Base-by-base conservation (phyloP, 2,329 filamentous ascomycete species). In the Sphaerostilbella broomeana region DNA sequence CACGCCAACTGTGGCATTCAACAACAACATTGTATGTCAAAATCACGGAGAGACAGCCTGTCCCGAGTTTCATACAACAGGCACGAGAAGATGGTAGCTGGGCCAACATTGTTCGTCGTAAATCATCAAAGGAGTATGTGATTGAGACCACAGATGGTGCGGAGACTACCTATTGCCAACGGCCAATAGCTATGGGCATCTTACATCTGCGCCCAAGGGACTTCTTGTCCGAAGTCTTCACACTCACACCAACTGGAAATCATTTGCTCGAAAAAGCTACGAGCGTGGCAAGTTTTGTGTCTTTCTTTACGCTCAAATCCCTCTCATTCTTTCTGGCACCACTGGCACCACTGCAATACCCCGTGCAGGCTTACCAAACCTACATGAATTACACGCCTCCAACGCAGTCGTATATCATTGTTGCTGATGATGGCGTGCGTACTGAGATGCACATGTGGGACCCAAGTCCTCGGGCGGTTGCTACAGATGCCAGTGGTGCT, bases 21-120 rank as follows among this genome's bases (percentile, higher is more conserved):
- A 79, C 77, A 1, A 78, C 70, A 15, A 81, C 76, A 0, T 64
- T 83, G 0, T 81, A 78, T 45, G 75, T 79, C 31, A 77, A 71
- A 1, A 68, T 82, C 40, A 74, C 73, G 12, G 59, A 70, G 41
- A 74, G 72, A n/a, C 57, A 68, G 38, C 42, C 49, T 6, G 28
- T 45, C 11, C 9, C 9, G 18, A 9, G 8, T 31, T n/a, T 4
- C 12, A 22, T 11, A 1, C 6, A 11, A 2, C 6, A 22, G 4
- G n/a, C 24, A 15, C 8, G n/a, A 6, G 7, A 10, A 4, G n/a
- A 18, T 7, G 17, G 17, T 11, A 8, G n/a, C 19, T 35, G 19
- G 32, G 25, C 19, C 4, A 4, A 30, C 4, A 12, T 20, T 5
- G 19, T 16, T 5, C 28, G 28, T 15, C 13, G 28, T 11, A 31